Conservation (phyloP, 805 yeast genomes). For the Monosporozyma siamensis region DNA sequence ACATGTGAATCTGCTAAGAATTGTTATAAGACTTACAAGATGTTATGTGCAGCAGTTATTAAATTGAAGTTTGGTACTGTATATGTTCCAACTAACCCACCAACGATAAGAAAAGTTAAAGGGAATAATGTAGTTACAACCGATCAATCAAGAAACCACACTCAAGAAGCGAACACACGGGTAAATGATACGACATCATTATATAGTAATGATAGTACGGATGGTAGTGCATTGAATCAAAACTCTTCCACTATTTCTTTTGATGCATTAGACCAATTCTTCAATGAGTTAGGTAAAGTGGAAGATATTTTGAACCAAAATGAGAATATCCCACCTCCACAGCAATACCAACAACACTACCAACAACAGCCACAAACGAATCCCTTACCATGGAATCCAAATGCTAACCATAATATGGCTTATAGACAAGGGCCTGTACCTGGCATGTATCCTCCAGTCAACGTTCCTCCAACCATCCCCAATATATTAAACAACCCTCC, state of each 20-base stretch:
- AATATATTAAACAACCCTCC: not conserved
- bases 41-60: conserved; percentile 61
- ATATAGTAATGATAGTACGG: too few species aligned
- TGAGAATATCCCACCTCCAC: not conserved
- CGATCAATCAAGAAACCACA: too few species aligned
- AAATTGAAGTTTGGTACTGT: conserved; percentile 37
- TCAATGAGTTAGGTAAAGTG: conserved; percentile 37
- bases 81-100: not conserved
- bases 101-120: not conserved
- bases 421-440: not conserved
- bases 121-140: not conserved
- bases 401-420: not conserved
- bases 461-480: not conserved
- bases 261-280: conserved; percentile 35
- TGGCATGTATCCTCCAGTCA: not conserved
- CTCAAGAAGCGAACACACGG: too few species aligned
- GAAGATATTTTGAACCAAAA: not conserved
- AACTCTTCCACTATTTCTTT: too few species aligned
- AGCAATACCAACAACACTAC: not conserved
- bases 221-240: too few species aligned
- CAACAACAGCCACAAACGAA: not conserved
- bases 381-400: not conserved
- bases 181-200: too few species aligned
- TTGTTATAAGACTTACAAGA: conserved; percentile 64
- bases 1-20: conserved; percentile 71